Conservation (phyloP, 257 asterid species). For the Catharanthus roseus region DNA sequence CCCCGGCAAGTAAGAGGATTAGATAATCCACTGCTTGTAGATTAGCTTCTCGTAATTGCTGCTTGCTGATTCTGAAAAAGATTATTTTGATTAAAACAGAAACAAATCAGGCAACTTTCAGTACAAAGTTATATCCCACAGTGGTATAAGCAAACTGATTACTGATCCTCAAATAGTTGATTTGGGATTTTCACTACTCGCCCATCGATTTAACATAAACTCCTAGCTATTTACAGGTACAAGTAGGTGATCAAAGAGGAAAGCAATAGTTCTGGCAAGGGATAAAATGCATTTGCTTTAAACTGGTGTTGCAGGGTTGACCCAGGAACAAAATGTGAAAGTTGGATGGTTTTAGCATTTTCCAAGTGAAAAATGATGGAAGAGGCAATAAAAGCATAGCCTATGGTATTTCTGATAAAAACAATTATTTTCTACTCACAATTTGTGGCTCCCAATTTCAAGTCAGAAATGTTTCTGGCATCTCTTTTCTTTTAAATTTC, state of each 20-base stretch:
- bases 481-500: not conserved
- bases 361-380: not conserved
- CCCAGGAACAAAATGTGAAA: not conserved
- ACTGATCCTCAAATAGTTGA: not conserved
- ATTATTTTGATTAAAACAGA: not conserved
- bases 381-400: not conserved
- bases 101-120: not conserved
- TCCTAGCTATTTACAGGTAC: not conserved
- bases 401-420: not conserved
- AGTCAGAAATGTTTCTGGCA: not conserved
- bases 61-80: slow-evolving; percentile 63
- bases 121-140: not conserved
- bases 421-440: not conserved
- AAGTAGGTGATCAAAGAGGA: not conserved
- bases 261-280: not conserved
- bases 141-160: not conserved
- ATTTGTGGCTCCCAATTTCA: not conserved
- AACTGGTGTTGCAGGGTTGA: not conserved
- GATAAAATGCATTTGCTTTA: not conserved
- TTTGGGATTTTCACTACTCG: not conserved
- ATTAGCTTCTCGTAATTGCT: slow-evolving; percentile 88
- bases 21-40: slow-evolving; percentile 87
- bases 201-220: not conserved
- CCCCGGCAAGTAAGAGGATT: slow-evolving; percentile 94
- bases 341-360: not conserved